phyloP scores from a whole-genome alignment of 768 basidiomycete genomes.

The Phlegmacium glaucopus region DNA sequence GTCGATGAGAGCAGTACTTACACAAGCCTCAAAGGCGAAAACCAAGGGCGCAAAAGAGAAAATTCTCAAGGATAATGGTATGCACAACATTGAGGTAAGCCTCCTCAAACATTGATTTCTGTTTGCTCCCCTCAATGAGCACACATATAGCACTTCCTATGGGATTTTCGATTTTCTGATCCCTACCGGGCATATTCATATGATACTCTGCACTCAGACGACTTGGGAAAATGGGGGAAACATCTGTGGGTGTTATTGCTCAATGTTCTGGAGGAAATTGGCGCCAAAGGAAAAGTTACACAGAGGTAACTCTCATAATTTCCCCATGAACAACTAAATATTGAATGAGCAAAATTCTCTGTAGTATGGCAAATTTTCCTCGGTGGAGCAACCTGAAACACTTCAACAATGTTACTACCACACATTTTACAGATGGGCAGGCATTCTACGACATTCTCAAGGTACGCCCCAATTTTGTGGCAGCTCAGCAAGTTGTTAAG shows the following conservation, averaged over 20 bases:
- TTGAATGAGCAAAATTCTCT: neutral
- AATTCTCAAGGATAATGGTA: slow-evolving; percentile 16
- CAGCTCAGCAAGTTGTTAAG: neutral
- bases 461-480: slow-evolving; percentile 8
- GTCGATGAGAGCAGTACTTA: slow-evolving; percentile 16
- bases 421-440: slow-evolving; percentile 26
- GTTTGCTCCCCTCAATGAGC: neutral
- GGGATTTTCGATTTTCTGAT: slow-evolving; percentile 21
- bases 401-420: slow-evolving; percentile 23
- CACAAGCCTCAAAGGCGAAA: slow-evolving; percentile 5
- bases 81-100: slow-evolving; percentile 19
- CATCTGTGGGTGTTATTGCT: slow-evolving; percentile 19
- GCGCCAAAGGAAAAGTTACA: slow-evolving; percentile 12
- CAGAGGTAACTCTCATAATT: slow-evolving; percentile 11
- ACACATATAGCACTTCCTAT: slow-evolving; percentile 22
- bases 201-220: slow-evolving; percentile 25
- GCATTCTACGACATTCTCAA: slow-evolving; percentile 24
- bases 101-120: neutral
- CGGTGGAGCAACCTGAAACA: slow-evolving; percentile 27
- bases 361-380: slow-evolving; percentile 25
- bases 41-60: slow-evolving; percentile 13
- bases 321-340: neutral
- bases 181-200: slow-evolving; percentile 21
- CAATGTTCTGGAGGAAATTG: slow-evolving; percentile 13
- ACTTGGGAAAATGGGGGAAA: slow-evolving; percentile 25